A percentile compares a stretch with the other conserved stretches of the same genome.
These are phyloP conservation scores for Coniella lustricola DNA, from an alignment of 2,329 filamentous ascomycete species.

Conservation along the genomic window DNA sequence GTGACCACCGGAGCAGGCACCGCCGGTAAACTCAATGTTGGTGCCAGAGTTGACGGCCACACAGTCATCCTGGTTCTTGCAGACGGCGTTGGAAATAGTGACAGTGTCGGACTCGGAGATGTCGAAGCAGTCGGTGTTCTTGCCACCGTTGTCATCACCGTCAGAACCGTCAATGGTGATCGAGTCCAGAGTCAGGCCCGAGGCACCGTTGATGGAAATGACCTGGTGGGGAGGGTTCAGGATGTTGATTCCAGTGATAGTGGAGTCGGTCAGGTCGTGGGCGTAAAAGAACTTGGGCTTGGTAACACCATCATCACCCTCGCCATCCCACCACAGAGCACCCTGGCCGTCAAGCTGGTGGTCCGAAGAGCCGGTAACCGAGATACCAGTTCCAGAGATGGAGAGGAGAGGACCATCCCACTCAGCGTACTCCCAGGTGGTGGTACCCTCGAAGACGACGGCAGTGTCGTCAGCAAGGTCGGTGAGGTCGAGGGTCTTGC, in stretches of 20 bases:
- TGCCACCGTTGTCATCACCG: slow-evolving; percentile 28
- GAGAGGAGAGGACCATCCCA: slow-evolving; percentile 15
- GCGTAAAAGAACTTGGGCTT: slow-evolving; percentile 42
- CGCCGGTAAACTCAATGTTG: slow-evolving; percentile 39
- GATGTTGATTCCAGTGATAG: slow-evolving; percentile 32
- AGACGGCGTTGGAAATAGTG: slow-evolving; percentile 42
- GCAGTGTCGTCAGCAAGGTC: slow-evolving; percentile 20
- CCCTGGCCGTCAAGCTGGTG: slow-evolving; percentile 18
- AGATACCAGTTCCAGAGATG: slow-evolving; percentile 17
- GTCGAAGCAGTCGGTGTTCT: slow-evolving; percentile 56
- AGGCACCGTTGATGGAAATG: slow-evolving; percentile 32
- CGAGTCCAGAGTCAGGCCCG: slow-evolving; percentile 27
- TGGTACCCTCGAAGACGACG: slow-evolving; percentile 21
- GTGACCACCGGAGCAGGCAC: slow-evolving; percentile 37
- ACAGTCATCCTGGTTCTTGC: slow-evolving; percentile 58
- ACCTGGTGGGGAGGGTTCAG: slow-evolving; percentile 36
- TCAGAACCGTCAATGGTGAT: slow-evolving; percentile 33
- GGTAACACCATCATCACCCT: slow-evolving; percentile 32
- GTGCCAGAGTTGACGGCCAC: slow-evolving; percentile 49
- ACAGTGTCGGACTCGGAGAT: slow-evolving; percentile 42
- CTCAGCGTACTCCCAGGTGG: slow-evolving; percentile 14
- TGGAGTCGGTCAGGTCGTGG: slow-evolving; percentile 34
- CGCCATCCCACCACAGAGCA: slow-evolving; percentile 23
- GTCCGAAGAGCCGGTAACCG: slow-evolving; percentile 16
- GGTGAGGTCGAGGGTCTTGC: slow-evolving; percentile 30